Evolutionary conservation across 352 stramenopile genomes (phyloP).

Genomic region (Phytopythium litorale): DNA sequence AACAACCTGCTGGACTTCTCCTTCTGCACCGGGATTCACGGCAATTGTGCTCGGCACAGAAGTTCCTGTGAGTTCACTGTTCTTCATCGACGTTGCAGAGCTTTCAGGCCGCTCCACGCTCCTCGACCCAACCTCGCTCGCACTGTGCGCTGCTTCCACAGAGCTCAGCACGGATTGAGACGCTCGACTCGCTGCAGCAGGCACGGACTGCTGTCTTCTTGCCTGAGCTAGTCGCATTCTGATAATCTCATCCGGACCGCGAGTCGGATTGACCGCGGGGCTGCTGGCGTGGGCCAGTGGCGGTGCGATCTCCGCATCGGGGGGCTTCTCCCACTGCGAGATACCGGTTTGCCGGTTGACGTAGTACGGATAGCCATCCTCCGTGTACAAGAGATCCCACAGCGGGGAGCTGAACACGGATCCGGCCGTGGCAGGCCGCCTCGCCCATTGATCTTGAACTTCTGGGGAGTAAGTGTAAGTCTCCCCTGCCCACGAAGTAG

Average conservation of each 20-base stretch:
- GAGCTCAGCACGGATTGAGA: background rate
- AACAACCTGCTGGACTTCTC: background rate
- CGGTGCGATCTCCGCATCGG: background rate
- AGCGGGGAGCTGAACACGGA: background rate
- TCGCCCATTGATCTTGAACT: background rate
- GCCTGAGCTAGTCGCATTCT: conserved; percentile 40
- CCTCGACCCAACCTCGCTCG: background rate
- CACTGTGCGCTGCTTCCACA: background rate
- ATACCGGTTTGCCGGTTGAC: conserved; percentile 59
- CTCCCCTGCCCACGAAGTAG: background rate
- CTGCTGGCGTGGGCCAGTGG: background rate
- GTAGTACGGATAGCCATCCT: conserved; percentile 79
- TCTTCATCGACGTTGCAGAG: too few relatives aligned
- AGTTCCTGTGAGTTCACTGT: background rate
- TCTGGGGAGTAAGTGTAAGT: background rate
- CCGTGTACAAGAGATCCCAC: conserved; percentile 69
- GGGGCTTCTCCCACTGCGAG: conserved; percentile 78
- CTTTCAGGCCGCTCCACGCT: background rate
- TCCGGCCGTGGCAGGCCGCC: conserved; percentile 4
- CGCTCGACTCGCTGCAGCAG: background rate
- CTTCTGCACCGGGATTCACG: background rate
- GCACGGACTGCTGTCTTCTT: conserved; percentile 26
- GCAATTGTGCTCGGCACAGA: background rate
- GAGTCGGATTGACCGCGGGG: background rate
- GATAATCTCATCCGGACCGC: conserved; percentile 41